phyloP scores from a whole-genome alignment of 1,284 basidiomycete genomes.

The Ustilago curta region DNA sequence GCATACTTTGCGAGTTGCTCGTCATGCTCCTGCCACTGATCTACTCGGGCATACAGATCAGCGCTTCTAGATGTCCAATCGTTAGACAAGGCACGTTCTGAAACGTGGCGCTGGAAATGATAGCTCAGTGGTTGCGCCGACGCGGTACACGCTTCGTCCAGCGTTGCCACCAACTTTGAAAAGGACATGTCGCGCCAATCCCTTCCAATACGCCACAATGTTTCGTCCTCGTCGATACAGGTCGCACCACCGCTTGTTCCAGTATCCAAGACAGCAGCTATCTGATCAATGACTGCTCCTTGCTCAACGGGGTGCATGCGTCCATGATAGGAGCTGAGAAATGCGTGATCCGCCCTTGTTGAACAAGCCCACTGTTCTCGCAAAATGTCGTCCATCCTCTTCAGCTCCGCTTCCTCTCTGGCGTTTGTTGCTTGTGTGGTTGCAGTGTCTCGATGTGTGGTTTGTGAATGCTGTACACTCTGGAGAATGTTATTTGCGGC shows the following conservation, averaged over 20 bases:
- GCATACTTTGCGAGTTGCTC: slow-evolving; percentile 48
- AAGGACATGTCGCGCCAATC: slow-evolving; percentile 25
- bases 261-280: background rate
- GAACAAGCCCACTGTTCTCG: slow-evolving; percentile 20
- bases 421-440: slow-evolving; percentile 15
- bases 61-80: slow-evolving; percentile 23
- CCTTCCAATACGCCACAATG: slow-evolving; percentile 16
- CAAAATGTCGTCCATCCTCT: background rate
- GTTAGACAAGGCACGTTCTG: slow-evolving; percentile 8
- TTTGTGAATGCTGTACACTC: background rate
- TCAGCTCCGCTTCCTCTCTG: slow-evolving; percentile 17
- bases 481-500: slow-evolving; percentile 40
- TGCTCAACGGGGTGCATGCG: slow-evolving; percentile 13
- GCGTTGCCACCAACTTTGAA: background rate
- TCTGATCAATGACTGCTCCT: background rate
- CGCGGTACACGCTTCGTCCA: background rate
- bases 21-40: slow-evolving; percentile 42
- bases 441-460: slow-evolving; percentile 28
- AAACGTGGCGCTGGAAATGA: slow-evolving; percentile 17
- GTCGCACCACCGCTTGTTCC: background rate
- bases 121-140: background rate
- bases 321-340: slow-evolving; percentile 24
- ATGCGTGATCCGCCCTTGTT: slow-evolving; percentile 16
- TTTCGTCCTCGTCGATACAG: slow-evolving; percentile 24
- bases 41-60: slow-evolving; percentile 11